phyloP scores from a whole-genome alignment of 352 stramenopile genomes.

The Phytophthora ohioensis region DNA sequence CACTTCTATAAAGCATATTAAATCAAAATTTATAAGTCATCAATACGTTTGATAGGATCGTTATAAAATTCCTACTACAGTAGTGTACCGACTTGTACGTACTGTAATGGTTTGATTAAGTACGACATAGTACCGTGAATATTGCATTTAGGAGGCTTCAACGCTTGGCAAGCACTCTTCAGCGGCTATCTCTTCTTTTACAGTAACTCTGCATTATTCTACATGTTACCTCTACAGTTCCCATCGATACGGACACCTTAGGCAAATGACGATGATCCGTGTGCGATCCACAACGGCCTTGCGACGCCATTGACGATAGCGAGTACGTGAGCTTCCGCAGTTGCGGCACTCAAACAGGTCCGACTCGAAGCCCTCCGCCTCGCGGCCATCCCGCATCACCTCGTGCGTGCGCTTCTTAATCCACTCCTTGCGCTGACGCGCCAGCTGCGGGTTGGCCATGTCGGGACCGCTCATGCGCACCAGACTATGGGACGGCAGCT shows the following conservation, averaged over 20 bases:
- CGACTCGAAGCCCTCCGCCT: constrained; percentile 78
- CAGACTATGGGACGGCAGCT: constrained; percentile 57
- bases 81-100: neutral
- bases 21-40: neutral
- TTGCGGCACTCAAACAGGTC: constrained; percentile 86
- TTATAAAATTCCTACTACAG: neutral
- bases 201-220: constrained; percentile 35
- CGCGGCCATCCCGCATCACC: constrained; percentile 77
- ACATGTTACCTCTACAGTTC: constrained; percentile 61
- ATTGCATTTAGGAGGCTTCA: constrained; percentile 1
- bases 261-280: constrained; percentile 85
- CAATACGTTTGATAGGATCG: too few species aligned
- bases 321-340: constrained; percentile 76
- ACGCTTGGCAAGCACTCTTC: neutral
- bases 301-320: constrained; percentile 84
- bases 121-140: constrained; percentile 3
- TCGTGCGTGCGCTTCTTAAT: constrained; percentile 88
- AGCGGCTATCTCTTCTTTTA: neutral
- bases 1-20: too few species aligned
- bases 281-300: constrained; percentile 88
- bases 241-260: constrained; percentile 80
- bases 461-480: constrained; percentile 82
- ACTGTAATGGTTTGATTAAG: constrained; percentile 4
- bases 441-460: constrained; percentile 90
- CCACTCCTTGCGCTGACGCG: constrained; percentile 83